These are phyloP conservation scores for Hypoxylon lienhwacheense DNA, from an alignment of 495 filamentous ascomycete genomes.

Conservation along the genomic window DNA sequence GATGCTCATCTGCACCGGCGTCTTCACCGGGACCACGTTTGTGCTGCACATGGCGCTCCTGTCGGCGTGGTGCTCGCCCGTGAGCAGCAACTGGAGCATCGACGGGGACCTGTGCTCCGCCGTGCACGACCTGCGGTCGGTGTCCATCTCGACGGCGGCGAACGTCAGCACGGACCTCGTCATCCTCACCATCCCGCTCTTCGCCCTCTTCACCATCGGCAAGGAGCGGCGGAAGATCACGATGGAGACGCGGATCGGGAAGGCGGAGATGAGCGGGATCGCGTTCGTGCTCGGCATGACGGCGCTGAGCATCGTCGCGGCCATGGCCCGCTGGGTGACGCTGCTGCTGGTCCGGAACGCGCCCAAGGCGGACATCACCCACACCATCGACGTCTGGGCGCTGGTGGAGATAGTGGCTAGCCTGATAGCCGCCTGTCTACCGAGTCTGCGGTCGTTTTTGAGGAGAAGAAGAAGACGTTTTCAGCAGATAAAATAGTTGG, in stretches of 20 bases:
- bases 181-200: neutral
- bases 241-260: neutral
- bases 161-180: conserved; percentile 3
- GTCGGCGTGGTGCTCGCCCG: conserved; percentile 3
- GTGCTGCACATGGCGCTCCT: conserved; percentile 1
- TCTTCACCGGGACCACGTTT: neutral
- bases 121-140: conserved; percentile 2
- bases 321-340: conserved; percentile 4
- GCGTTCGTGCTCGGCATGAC: conserved; percentile 7
- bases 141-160: conserved; percentile 6
- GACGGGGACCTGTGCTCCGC: conserved; percentile 1
- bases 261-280: conserved; percentile 7
- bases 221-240: conserved; percentile 4
- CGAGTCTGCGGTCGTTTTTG: conserved; percentile 5
- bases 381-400: conserved; percentile 5
- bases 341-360: neutral
- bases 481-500: neutral
- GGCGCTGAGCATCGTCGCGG: conserved; percentile 1
- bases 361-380: conserved; percentile 6
- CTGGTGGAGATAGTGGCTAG: conserved; percentile 10
- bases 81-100: conserved; percentile 4
- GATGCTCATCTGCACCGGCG: conserved; percentile 1
- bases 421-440: conserved; percentile 1
- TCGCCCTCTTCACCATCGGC: neutral
- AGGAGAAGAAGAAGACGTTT: conserved; percentile 2